Percentiles rank a stretch among this genome's conserved stretches.
These are phyloP conservation scores for Penicillium taxi DNA, from an alignment of 495 filamentous ascomycete genomes.

Conservation along the genomic window DNA sequence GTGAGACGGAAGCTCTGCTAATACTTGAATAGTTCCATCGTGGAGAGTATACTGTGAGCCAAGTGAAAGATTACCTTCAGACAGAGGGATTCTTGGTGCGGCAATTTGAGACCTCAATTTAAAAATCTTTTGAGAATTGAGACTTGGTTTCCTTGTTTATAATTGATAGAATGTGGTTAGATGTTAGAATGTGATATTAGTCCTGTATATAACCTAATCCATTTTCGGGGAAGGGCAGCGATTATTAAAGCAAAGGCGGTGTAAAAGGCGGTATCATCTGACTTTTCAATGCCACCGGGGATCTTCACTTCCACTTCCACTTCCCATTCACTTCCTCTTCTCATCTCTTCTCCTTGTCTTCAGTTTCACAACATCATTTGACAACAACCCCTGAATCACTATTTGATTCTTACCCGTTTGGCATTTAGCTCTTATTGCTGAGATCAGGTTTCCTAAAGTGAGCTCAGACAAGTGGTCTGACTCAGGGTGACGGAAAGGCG, in stretches of 20 bases:
- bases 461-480: conserved; percentile 5
- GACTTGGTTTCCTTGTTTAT: not conserved
- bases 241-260: conserved; percentile 3
- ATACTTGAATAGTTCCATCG: conserved; percentile 65
- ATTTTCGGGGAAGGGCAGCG: too few relatives aligned
- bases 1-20: conserved; percentile 1
- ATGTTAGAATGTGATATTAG: not conserved
- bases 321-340: conserved; percentile 9
- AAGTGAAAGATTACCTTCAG: conserved; percentile 84
- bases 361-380: conserved; percentile 3
- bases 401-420: not conserved
- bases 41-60: conserved; percentile 84
- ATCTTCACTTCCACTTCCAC: conserved; percentile 16
- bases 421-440: not conserved
- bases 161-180: not conserved
- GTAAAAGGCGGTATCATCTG: conserved; percentile 14
- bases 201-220: not conserved
- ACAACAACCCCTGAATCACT: not conserved
- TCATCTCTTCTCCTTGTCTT: not conserved
- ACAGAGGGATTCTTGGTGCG: conserved; percentile 65
- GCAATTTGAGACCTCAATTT: conserved; percentile 52
- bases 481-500: conserved; percentile 11
- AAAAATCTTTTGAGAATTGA: conserved; percentile 3
- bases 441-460: conserved; percentile 1
- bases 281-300: conserved; percentile 16